Percentiles rank a stretch among this genome's conserved stretches.
phyloP scores from a whole-genome alignment of 257 asterid species.

The Fraxinus pennsylvanica region DNA sequence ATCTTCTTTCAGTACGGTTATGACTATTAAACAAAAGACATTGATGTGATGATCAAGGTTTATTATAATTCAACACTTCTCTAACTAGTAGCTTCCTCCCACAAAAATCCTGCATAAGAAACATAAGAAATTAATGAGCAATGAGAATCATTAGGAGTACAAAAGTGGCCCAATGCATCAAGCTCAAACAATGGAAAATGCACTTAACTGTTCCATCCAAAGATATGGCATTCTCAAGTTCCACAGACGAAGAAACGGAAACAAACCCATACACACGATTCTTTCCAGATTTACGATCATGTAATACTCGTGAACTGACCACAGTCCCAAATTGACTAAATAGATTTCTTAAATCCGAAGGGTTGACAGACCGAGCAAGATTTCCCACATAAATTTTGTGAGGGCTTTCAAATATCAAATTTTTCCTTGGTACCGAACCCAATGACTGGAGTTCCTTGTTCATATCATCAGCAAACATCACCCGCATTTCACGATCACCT shows the following conservation, averaged over 20 bases:
- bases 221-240: conserved; percentile 1
- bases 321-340: conserved; percentile 17
- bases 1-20: not conserved
- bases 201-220: conserved; percentile 18
- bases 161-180: not conserved
- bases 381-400: conserved; percentile 12
- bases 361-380: conserved; percentile 5
- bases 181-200: not conserved
- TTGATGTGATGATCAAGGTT: not conserved
- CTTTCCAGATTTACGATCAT: conserved; percentile 2
- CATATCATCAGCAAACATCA: not conserved
- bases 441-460: not conserved
- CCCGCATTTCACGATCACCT: conserved; percentile 8
- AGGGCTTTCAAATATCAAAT: conserved; percentile 16
- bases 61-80: not conserved
- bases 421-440: not conserved
- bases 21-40: not conserved
- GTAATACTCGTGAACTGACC: conserved; percentile 15
- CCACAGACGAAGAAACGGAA: not conserved
- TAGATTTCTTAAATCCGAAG: not conserved
- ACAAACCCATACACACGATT: not conserved
- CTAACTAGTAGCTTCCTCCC: conserved; percentile 21
- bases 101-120: not conserved
- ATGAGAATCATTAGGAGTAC: not conserved
- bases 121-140: not conserved